A percentile compares a stretch with the other conserved stretches of the same genome.
Conservation (phyloP, 306 rosid species). For the peach (Prunus persica) region Prunus_persica_NCBIv2 NC_034015.1:2796501-2797000, state of each 20-base stretch:
- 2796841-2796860: no score
- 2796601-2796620: constrained; percentile 20
- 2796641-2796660: constrained; percentile 98
- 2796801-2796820: no score
- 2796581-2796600: constrained; percentile 6
- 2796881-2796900: no score
- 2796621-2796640: constrained; percentile 82
- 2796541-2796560: neutral
- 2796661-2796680: constrained; percentile 89
- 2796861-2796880: no score
- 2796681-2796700: constrained; percentile 72
- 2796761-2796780: neutral
- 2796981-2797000: no score
- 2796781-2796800: neutral
- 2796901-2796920: no score
- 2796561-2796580: neutral
- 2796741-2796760: neutral
- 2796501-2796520: constrained; percentile 81
- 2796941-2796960: no score
- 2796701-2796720: neutral
- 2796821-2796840: no score
- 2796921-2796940: no score
- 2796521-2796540: constrained; percentile 76
- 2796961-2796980: no score
- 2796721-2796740: neutral